phyloP scores from a whole-genome alignment of 176 grass and related monocot species.

The Avena atlantica region DNA sequence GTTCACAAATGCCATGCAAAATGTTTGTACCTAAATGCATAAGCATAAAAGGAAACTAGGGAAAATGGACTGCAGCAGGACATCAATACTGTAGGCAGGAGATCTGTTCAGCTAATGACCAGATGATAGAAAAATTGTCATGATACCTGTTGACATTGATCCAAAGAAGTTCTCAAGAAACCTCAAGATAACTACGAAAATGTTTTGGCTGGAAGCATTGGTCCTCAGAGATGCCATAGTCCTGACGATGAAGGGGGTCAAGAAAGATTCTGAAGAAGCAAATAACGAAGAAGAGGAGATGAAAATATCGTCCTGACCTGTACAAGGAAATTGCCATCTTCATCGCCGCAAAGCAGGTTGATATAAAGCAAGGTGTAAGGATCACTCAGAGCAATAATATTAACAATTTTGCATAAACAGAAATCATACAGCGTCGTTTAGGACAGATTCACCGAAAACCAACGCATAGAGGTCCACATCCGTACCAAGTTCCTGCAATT shows the following conservation, averaged over 20 bases:
- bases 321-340: conserved; percentile 96
- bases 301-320: conserved; percentile 55
- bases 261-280: not conserved
- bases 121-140: not conserved
- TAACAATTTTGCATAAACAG: conserved; percentile 3
- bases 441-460: conserved; percentile 93
- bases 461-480: conserved; percentile 91
- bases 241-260: conserved; percentile 46
- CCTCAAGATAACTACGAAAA: conserved; percentile 52
- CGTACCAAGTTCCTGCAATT: conserved; percentile 78
- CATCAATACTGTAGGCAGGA: not conserved
- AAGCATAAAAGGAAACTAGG: not conserved
- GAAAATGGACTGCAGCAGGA: not conserved
- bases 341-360: conserved; percentile 41
- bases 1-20: not conserved
- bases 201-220: conserved; percentile 51
- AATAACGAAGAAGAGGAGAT: not conserved
- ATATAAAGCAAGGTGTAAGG: conserved; percentile 39
- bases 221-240: conserved; percentile 62
- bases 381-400: conserved; percentile 35
- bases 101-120: conserved; percentile 6
- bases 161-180: conserved; percentile 68
- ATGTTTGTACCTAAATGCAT: not conserved
- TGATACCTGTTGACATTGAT: conserved; percentile 59
- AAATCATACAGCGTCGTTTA: conserved; percentile 87